Base-by-base conservation (phyloP, 139 green algal species). In the Prasinococcaceae sp. region DNA sequence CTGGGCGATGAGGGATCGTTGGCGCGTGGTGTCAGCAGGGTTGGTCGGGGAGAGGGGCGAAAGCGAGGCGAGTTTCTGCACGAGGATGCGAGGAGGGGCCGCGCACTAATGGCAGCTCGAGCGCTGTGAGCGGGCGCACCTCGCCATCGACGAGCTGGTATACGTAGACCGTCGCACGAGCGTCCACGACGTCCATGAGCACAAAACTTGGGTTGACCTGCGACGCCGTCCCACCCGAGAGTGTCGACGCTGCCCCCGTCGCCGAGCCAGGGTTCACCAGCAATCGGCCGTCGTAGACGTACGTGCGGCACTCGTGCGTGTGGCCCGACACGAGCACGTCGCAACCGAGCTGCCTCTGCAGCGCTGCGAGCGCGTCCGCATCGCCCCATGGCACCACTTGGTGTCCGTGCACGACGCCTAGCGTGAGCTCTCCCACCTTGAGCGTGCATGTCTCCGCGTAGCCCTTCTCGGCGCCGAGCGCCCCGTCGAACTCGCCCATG, bases 261-360 rank as follows among this genome's bases (percentile, higher is more conserved):
- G 87, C 89, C 9, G 82, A 94, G 2, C 89, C 89, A 0, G 87
- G 83, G 53, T 88, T 94, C 46, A 97, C 84, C 24, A 94, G 61
- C 9, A 97, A 67, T 12, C 73, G 64, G 28, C 79, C 73, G 25
- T 93, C 82, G 28, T 78, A 65, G 16, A 79, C 74, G 5, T 78
- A 66, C 0, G 82, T 79, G 70, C 86, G 80, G 56, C 90, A 85
- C 35, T 80, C 69, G 53, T 96, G 87, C 16, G 85, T 93, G 72
- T 94, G 82, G 0, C 86, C 89, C 0, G 76, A 90, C 4, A 97
- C 61, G 12, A 97, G 73, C 30, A 97, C 86, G 63, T 97, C 89
- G 0, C 80, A 83, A 26, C 81, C 76, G 46, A 96, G 51, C 53
- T 83, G 76, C 36, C 89, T 58, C 58, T 90, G 77, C 44, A 94